Conservation (phyloP, 2,329 filamentous ascomycete species). For the Hortaea sp. region DNA sequence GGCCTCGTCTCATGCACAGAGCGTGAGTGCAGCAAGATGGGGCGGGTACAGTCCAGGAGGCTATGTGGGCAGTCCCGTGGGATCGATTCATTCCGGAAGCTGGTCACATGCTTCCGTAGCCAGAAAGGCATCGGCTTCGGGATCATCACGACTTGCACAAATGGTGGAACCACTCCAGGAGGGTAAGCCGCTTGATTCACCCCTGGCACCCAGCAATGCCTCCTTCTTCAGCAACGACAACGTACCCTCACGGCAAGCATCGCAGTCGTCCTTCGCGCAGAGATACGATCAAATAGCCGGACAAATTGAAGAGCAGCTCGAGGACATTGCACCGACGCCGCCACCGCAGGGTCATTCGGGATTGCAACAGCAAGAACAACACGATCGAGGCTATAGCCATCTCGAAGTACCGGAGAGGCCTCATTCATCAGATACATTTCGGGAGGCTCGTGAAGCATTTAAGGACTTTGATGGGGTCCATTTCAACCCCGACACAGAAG, state of each 20-base stretch:
- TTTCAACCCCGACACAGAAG: constrained; percentile 47
- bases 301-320: constrained; percentile 20
- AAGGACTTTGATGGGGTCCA: constrained; percentile 75
- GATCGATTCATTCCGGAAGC: constrained; percentile 44
- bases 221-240: constrained; percentile 10
- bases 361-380: background rate
- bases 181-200: constrained; percentile 23
- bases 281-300: constrained; percentile 22
- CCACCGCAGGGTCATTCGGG: constrained; percentile 4
- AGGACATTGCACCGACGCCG: constrained; percentile 16
- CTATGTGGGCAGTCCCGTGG: constrained; percentile 57
- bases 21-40: constrained; percentile 53
- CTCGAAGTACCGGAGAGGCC: constrained; percentile 31
- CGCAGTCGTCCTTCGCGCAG: constrained; percentile 18
- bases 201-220: constrained; percentile 18
- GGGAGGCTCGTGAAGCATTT: constrained; percentile 58
- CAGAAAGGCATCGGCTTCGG: constrained; percentile 30
- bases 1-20: constrained; percentile 32
- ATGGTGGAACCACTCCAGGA: constrained; percentile 31
- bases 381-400: background rate
- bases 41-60: constrained; percentile 61
- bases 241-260: constrained; percentile 15
- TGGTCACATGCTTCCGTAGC: constrained; percentile 27
- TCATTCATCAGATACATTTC: constrained; percentile 50
- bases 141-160: constrained; percentile 31